These are phyloP conservation scores for Neonectria magnoliae DNA, from an alignment of 2,329 filamentous ascomycete genomes.

Conservation along the genomic window DNA sequence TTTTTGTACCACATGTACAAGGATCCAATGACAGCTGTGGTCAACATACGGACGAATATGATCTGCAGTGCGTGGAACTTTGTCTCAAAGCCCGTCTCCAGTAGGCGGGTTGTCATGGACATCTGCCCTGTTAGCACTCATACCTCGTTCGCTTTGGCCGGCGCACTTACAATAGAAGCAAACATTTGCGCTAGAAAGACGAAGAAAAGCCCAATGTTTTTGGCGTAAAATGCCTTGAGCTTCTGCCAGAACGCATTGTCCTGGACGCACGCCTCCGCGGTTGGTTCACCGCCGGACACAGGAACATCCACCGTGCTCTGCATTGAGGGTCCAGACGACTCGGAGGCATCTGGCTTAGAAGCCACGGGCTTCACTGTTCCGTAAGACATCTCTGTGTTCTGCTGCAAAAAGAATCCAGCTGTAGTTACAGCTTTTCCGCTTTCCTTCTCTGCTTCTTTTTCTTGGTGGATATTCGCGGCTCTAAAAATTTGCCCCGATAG, in stretches of 20 bases:
- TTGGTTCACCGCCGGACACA: background rate
- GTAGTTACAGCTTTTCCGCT: background rate
- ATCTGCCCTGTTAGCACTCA: slow-evolving; percentile 44
- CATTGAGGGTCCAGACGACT: slow-evolving; percentile 2
- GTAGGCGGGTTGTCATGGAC: slow-evolving; percentile 51
- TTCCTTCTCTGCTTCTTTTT: background rate
- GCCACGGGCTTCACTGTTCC: slow-evolving; percentile 10
- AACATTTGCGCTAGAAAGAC: slow-evolving; percentile 55
- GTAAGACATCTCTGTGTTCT: slow-evolving; percentile 19
- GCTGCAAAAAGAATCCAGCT: background rate
- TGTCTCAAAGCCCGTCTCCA: slow-evolving; percentile 47
- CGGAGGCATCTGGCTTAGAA: background rate
- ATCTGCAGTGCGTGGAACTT: slow-evolving; percentile 55
- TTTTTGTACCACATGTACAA: slow-evolving; percentile 54
- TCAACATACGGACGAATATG: slow-evolving; percentile 55
- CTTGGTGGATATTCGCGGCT: background rate
- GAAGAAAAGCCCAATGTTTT: slow-evolving; percentile 52
- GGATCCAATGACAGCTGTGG: slow-evolving; percentile 49
- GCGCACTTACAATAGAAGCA: slow-evolving; percentile 49
- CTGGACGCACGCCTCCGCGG: background rate
- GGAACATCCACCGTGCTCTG: background rate
- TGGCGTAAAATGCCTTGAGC: slow-evolving; percentile 57
- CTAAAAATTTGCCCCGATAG: background rate
- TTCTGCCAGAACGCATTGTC: background rate
- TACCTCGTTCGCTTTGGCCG: background rate